Percentiles rank a stretch among this genome's conserved stretches.
Conservation (phyloP, 352 stramenopile genomes). For the Phytophthora multivora region DNA sequence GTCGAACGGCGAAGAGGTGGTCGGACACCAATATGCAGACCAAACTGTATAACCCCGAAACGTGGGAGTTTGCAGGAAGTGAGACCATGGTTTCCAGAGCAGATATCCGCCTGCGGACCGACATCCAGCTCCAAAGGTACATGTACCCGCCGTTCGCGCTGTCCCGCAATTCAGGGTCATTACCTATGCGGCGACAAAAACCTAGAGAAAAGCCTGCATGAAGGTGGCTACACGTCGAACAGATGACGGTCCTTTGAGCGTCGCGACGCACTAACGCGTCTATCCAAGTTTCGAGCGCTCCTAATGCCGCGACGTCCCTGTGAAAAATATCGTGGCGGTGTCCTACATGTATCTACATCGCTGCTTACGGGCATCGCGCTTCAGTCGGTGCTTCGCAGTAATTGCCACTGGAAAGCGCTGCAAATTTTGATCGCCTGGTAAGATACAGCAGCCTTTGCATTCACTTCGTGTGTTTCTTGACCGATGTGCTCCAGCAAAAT, state of each 20-base stretch:
- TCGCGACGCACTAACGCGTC: slow-evolving; percentile 30
- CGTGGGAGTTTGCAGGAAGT: slow-evolving; percentile 18
- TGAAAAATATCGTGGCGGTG: slow-evolving; percentile 32
- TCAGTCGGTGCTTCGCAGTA: slow-evolving; percentile 11
- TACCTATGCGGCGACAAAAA: slow-evolving; percentile 20
- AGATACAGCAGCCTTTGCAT: slow-evolving; percentile 20
- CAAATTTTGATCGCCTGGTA: slow-evolving; percentile 15
- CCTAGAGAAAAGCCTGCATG: slow-evolving; percentile 23
- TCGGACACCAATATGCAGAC: slow-evolving; percentile 7
- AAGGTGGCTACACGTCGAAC: slow-evolving; percentile 39
- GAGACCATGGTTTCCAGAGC: slow-evolving; percentile 3
- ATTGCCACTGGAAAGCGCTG: slow-evolving; percentile 6
- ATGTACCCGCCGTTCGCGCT: neutral
- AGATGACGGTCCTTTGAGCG: slow-evolving; percentile 18
- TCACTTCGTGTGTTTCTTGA: slow-evolving; percentile 17
- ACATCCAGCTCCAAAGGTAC: slow-evolving; percentile 4
- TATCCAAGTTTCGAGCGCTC: slow-evolving; percentile 21
- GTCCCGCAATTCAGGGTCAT: slow-evolving; percentile 11
- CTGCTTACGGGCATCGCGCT: slow-evolving; percentile 13
- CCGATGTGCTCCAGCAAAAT: slow-evolving; percentile 26
- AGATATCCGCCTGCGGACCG: neutral
- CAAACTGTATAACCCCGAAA: slow-evolving; percentile 29
- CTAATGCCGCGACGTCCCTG: slow-evolving; percentile 14
- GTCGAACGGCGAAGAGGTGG: slow-evolving; percentile 25
- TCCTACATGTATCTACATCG: no score